phyloP scores from a whole-genome alignment of 1,284 basidiomycete species.

The Naganishia cerealis region DNA sequence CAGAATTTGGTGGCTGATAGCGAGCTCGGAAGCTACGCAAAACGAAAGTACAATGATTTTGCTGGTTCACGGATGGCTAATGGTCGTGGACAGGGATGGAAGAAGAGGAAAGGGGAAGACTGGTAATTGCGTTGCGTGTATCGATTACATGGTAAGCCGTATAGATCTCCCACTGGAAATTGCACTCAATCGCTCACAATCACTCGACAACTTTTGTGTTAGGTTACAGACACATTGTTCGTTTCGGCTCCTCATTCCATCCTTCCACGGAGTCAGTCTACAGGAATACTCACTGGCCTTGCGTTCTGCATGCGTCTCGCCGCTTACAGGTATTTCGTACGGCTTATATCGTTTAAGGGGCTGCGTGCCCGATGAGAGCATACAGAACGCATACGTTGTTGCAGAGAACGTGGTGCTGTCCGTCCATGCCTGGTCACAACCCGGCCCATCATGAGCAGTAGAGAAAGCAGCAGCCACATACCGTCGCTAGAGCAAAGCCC shows the following conservation, averaged over 20 bases:
- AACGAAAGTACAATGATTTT: constrained; percentile 87
- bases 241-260: neutral
- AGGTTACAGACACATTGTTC: neutral
- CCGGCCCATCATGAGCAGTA: neutral
- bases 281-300: neutral
- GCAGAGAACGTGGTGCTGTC: neutral
- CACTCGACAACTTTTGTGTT: neutral
- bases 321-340: neutral
- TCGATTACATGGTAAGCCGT: constrained; percentile 35
- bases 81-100: constrained; percentile 71
- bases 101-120: constrained; percentile 62
- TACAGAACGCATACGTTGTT: neutral
- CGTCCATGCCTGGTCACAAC: neutral
- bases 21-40: constrained; percentile 81
- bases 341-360: neutral
- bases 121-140: constrained; percentile 41
- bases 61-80: constrained; percentile 69
- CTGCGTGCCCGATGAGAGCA: neutral
- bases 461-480: neutral
- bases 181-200: neutral
- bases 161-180: neutral
- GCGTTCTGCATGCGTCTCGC: neutral
- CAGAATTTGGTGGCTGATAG: constrained; percentile 86
- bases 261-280: neutral
- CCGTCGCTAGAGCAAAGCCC: no score